Evolutionary conservation across 1,139 yeast genomes (phyloP).

Genomic region (Debaryomycetaceae sp.): DNA sequence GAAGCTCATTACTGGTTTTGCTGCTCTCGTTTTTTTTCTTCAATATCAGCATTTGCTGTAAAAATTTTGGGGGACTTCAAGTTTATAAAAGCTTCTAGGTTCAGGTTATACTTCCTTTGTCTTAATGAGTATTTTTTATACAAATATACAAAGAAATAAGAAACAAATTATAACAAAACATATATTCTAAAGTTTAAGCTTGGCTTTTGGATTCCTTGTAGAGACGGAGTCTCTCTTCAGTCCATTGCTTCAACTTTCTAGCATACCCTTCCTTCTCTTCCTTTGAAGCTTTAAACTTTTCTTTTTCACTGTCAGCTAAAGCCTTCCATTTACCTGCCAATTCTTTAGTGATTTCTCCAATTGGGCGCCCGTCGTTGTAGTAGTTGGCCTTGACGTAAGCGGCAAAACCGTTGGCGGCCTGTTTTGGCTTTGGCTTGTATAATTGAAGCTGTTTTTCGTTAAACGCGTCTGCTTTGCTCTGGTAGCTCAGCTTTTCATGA

Average conservation of each 20-base stretch:
- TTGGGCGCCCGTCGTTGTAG: slow-evolving; percentile 19
- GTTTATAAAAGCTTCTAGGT: not conserved
- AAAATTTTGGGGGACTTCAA: not conserved
- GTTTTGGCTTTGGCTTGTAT: slow-evolving; percentile 35
- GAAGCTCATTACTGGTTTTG: slow-evolving; percentile 1
- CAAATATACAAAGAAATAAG: not conserved
- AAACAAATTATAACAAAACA: not conserved
- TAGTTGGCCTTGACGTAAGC: slow-evolving; percentile 29
- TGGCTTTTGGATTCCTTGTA: slow-evolving; percentile 13
- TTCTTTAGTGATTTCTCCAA: slow-evolving; percentile 24
- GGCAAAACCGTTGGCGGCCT: slow-evolving; percentile 30
- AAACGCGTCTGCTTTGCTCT: slow-evolving; percentile 22
- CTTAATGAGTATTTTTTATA: not conserved
- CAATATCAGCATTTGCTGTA: slow-evolving; percentile 2
- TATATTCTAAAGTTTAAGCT: not conserved
- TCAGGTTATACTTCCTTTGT: not conserved
- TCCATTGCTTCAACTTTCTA: slow-evolving; percentile 26
- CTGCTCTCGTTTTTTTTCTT: slow-evolving; percentile 1
- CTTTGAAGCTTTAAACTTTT: slow-evolving; percentile 19
- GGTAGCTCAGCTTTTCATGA: slow-evolving; percentile 24
- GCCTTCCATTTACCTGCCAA: slow-evolving; percentile 29
- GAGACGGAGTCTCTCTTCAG: slow-evolving; percentile 20
- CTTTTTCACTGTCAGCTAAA: slow-evolving; percentile 28
- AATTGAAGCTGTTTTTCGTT: slow-evolving; percentile 24
- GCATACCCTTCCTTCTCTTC: slow-evolving; percentile 18